phyloP scores from a whole-genome alignment of 176 grass and related monocot genomes.

The Cenchrus fungigraminus region DNA sequence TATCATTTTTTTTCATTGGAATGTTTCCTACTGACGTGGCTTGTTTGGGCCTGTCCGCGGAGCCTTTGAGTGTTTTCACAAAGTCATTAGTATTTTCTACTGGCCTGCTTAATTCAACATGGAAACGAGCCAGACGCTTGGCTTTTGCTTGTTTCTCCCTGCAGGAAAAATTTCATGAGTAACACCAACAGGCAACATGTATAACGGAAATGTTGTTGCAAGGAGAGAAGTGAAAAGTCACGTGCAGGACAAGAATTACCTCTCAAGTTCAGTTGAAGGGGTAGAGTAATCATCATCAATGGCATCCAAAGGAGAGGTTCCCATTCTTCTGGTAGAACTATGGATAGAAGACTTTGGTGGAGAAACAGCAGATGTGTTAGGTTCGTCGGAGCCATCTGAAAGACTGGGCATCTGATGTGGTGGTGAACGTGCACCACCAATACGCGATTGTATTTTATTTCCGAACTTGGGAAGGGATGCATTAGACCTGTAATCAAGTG shows the following conservation, averaged over 20 bases:
- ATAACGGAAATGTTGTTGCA: not conserved
- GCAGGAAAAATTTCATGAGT: conserved; percentile 40
- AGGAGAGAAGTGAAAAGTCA: conserved; percentile 9
- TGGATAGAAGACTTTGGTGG: conserved; percentile 46
- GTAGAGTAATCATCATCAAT: conserved; percentile 33
- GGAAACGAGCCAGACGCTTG: conserved; percentile 81
- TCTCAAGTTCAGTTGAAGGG: conserved; percentile 57
- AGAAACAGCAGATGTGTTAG: conserved; percentile 36
- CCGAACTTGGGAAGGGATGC: conserved; percentile 41
- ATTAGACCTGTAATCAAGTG: conserved; percentile 53
- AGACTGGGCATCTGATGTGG: conserved; percentile 39
- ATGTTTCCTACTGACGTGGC: conserved; percentile 33
- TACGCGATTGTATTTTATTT: conserved; percentile 46
- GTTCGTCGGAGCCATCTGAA: conserved; percentile 32
- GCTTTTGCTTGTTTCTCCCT: conserved; percentile 94
- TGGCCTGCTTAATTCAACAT: conserved; percentile 72
- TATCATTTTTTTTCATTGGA: conserved; percentile 30
- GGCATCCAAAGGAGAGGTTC: conserved; percentile 31
- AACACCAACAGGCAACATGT: conserved; percentile 25
- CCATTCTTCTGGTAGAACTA: conserved; percentile 43
- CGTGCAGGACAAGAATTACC: conserved; percentile 45
- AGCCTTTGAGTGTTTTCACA: conserved; percentile 42
- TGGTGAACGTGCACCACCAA: conserved; percentile 34
- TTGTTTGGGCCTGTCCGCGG: conserved; percentile 55
- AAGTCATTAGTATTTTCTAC: conserved; percentile 54